These are phyloP conservation scores for Forsythia suspensa DNA, from an alignment of 257 asterid genomes.

Conservation along the genomic window DNA sequence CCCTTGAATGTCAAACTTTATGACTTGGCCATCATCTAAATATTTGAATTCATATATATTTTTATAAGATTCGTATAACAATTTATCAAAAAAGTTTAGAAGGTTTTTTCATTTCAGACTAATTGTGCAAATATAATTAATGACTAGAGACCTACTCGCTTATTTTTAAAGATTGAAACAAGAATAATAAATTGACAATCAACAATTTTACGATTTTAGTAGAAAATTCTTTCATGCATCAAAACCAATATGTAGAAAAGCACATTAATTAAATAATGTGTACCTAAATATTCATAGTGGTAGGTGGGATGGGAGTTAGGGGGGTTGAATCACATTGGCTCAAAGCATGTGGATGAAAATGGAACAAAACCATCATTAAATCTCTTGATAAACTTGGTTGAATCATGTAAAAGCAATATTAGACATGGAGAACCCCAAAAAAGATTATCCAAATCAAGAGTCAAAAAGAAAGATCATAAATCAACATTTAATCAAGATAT, in stretches of 20 bases:
- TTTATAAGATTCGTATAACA: too few species aligned
- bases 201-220: not conserved
- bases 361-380: constrained; percentile 34
- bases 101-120: not conserved
- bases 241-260: not conserved
- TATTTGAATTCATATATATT: not conserved
- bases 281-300: not conserved
- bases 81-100: not conserved
- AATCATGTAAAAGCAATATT: constrained; percentile 37
- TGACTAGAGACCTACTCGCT: not conserved
- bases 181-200: too few species aligned
- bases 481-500: constrained; percentile 48
- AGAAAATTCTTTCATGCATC: not conserved
- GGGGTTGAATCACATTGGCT: not conserved
- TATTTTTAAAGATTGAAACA: too few species aligned
- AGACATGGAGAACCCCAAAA: constrained; percentile 40
- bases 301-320: not conserved
- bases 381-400: constrained; percentile 25
- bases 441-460: constrained; percentile 45
- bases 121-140: not conserved
- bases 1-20: too few species aligned
- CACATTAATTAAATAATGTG: not conserved
- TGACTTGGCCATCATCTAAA: not conserved
- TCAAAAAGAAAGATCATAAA: constrained; percentile 50
- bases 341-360: constrained; percentile 21